A percentile compares a stretch with the other conserved stretches of the same genome.
Conservation (phyloP, 768 basidiomycete genomes). For the Boletus insuetus region DNA sequence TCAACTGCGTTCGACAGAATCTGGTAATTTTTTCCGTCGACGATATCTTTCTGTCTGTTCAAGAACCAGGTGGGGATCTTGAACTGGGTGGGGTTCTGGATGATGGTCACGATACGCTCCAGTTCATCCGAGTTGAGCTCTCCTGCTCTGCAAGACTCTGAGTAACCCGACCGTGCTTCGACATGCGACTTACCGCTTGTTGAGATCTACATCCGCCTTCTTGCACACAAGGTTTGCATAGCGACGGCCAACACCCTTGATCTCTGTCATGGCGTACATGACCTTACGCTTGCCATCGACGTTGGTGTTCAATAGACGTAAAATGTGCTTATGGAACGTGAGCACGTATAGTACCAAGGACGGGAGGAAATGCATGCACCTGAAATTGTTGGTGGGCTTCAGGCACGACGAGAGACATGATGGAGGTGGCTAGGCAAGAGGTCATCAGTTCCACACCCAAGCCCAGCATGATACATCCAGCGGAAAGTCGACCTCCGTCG, state of each 20-base stretch:
- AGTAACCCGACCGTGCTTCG: not conserved
- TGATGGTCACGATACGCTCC: constrained; percentile 97
- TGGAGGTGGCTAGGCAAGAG: constrained; percentile 14
- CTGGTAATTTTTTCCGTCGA: constrained; percentile 96
- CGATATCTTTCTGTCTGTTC: constrained; percentile 98
- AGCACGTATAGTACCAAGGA: not conserved
- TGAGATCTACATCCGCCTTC: constrained; percentile 98
- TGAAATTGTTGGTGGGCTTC: constrained; percentile 96
- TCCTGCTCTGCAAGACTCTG: constrained; percentile 66
- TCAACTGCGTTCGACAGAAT: constrained; percentile 95
- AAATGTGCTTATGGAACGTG: constrained; percentile 72
- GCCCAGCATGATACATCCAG: constrained; percentile 19
- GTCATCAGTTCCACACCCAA: constrained; percentile 17
- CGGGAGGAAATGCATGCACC: constrained; percentile 40
- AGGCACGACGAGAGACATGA: constrained; percentile 96
- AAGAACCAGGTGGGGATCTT: constrained; percentile 99
- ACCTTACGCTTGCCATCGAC: constrained; percentile 99
- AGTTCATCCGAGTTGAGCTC: constrained; percentile 99
- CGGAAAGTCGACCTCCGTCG: constrained; percentile 1
- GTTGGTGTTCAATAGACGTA: constrained; percentile 99
- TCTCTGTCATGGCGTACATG: constrained; percentile 99
- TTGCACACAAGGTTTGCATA: constrained; percentile 99
- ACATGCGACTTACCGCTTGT: constrained; percentile 79
- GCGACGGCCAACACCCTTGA: constrained; percentile 99
- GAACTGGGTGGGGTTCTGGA: constrained; percentile 99